Conservation (phyloP, 2,329 filamentous ascomycete genomes). For the Aspergillus calidoustus region DNA sequence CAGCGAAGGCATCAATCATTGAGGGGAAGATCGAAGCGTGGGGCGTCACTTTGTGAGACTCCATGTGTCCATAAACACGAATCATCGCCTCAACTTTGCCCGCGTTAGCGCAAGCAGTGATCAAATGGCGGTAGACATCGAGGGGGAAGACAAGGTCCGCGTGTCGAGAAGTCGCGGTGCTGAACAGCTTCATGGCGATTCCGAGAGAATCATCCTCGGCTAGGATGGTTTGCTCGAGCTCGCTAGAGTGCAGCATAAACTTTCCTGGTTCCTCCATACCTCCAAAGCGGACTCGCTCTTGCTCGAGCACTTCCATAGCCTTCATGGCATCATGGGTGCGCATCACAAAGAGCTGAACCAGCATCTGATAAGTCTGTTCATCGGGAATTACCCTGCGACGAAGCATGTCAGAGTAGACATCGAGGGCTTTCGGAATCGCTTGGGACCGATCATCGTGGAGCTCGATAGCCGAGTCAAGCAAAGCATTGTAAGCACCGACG, state of each 20-base stretch:
- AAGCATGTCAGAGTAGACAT: conserved; percentile 97
- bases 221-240: conserved; percentile 84
- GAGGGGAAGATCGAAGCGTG: conserved; percentile 82
- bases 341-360: conserved; percentile 80
- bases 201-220: conserved; percentile 85
- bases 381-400: conserved; percentile 81
- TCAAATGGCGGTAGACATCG: conserved; percentile 82
- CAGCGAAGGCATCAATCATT: conserved; percentile 94
- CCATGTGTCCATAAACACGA: conserved; percentile 89
- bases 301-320: conserved; percentile 74
- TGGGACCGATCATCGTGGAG: conserved; percentile 79
- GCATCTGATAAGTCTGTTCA: conserved; percentile 81
- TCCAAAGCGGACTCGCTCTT: conserved; percentile 82
- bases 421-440: conserved; percentile 86
- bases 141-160: conserved; percentile 70
- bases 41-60: conserved; percentile 72
- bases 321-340: conserved; percentile 78
- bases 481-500: conserved; percentile 86
- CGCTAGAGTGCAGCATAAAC: conserved; percentile 87
- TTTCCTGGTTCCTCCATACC: conserved; percentile 81
- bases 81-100: conserved; percentile 88
- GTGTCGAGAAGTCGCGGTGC: conserved; percentile 69
- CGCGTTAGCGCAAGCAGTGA: conserved; percentile 82
- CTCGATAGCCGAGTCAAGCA: conserved; percentile 82
- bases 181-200: conserved; percentile 84